These are phyloP conservation scores for Phytopythium vexans DNA, from an alignment of 352 stramenopile species.

Conservation along the genomic window DNA sequence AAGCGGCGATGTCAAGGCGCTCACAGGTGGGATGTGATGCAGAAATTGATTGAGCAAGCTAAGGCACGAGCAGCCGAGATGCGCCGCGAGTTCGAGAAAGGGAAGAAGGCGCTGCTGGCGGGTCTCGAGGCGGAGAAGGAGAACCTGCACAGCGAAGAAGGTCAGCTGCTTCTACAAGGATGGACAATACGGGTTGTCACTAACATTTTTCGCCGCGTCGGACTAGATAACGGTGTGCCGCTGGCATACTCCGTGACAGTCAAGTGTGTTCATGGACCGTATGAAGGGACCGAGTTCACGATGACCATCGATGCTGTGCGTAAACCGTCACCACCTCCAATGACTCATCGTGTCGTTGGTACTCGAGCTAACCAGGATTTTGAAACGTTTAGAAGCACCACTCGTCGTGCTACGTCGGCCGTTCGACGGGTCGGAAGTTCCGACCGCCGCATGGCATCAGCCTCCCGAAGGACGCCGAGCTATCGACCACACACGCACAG, in stretches of 20 bases:
- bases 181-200: background rate
- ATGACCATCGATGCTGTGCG: conserved; percentile 56
- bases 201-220: background rate
- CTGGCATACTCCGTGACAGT: conserved; percentile 48
- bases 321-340: too few relatives aligned
- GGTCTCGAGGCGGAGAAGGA: conserved; percentile 61
- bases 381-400: conserved; percentile 29
- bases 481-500: conserved; percentile 83
- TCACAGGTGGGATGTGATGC: background rate
- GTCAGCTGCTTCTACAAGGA: background rate
- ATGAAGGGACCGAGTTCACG: conserved; percentile 55
- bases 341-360: background rate
- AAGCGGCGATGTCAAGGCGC: background rate
- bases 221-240: conserved; percentile 19
- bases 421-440: conserved; percentile 82
- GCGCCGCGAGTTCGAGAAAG: conserved; percentile 40
- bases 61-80: conserved; percentile 44
- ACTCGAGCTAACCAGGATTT: too few relatives aligned
- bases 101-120: conserved; percentile 53
- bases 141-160: conserved; percentile 31
- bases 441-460: conserved; percentile 64
- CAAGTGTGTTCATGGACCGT: conserved; percentile 46
- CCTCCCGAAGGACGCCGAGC: conserved; percentile 71
- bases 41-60: conserved; percentile 65
- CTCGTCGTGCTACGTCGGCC: conserved; percentile 62